A percentile compares a stretch with the other conserved stretches of the same genome.
These are phyloP conservation scores for Helenozyma baotianmanensis DNA, from an alignment of 805 yeast genomes.

Conservation along the genomic window DNA sequence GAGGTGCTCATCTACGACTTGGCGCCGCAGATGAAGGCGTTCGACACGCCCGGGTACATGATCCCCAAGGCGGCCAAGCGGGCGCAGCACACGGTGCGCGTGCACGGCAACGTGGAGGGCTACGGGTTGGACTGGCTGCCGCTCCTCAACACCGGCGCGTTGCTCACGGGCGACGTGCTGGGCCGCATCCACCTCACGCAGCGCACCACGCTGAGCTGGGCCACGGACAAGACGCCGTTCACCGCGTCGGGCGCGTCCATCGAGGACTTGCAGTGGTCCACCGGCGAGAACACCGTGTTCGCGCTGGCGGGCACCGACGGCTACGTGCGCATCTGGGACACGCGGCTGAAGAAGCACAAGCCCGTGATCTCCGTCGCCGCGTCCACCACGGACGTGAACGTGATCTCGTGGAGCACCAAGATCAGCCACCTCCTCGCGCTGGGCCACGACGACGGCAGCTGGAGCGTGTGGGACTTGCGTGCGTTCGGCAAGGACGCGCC, in stretches of 20 bases:
- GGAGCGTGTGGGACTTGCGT: slow-evolving; percentile 98
- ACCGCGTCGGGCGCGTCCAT: slow-evolving; percentile 68
- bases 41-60: slow-evolving; percentile 81
- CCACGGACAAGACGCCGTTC: slow-evolving; percentile 80
- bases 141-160: slow-evolving; percentile 66
- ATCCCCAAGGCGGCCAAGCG: slow-evolving; percentile 73
- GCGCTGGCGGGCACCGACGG: slow-evolving; percentile 96
- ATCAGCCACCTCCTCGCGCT: slow-evolving; percentile 84
- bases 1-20: slow-evolving; percentile 84
- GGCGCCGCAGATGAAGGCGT: slow-evolving; percentile 72
- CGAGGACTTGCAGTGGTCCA: slow-evolving; percentile 97
- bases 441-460: slow-evolving; percentile 95
- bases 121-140: slow-evolving; percentile 98
- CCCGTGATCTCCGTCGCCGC: slow-evolving; percentile 86
- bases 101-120: slow-evolving; percentile 95
- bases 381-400: slow-evolving; percentile 81
- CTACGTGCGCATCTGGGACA: slow-evolving; percentile 91
- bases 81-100: slow-evolving; percentile 76
- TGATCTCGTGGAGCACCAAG: slow-evolving; percentile 90
- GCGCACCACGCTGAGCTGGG: slow-evolving; percentile 75
- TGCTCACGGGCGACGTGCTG: slow-evolving; percentile 82
- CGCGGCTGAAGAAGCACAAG: slow-evolving; percentile 85
- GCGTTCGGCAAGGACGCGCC: slow-evolving; percentile 57
- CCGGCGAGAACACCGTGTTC: slow-evolving; percentile 85
- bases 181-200: slow-evolving; percentile 80